Conservation (phyloP, 306 rosid species). For the Prunus padus region DNA sequence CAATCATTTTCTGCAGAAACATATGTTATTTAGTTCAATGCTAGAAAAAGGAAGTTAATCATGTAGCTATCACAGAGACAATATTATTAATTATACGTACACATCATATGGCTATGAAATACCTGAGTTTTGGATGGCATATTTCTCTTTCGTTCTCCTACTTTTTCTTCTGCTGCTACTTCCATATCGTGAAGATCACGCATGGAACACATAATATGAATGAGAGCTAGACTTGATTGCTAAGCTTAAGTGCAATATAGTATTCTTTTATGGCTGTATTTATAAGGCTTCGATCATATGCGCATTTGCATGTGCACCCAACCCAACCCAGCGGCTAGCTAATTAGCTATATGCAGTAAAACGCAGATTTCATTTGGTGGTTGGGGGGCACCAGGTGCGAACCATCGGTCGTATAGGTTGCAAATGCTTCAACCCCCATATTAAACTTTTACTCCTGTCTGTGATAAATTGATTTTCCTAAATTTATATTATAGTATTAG, state of each 20-base stretch:
- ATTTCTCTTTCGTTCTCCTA: neutral
- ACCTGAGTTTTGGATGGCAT: conserved; percentile 4
- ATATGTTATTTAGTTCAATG: neutral
- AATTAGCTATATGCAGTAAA: neutral
- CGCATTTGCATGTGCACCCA: neutral
- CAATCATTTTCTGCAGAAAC: conserved; percentile 16
- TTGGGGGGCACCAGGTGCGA: conserved; percentile 15
- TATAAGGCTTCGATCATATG: neutral
- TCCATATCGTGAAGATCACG: neutral
- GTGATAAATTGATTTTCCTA: neutral
- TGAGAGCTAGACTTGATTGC: neutral
- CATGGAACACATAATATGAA: neutral
- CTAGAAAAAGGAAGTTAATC: too few species aligned
- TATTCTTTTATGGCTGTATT: neutral
- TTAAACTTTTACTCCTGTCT: neutral
- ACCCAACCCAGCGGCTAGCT: neutral
- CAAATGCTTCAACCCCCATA: conserved; percentile 5
- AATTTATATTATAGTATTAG: too few species aligned
- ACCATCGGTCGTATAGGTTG: neutral
- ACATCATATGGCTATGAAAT: too few species aligned
- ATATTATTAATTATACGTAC: too few species aligned
- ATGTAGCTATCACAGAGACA: too few species aligned
- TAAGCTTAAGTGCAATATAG: neutral
- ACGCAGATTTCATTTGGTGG: conserved; percentile 4
- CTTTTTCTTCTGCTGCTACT: neutral